These are phyloP conservation scores for Ceraceosorus guamensis DNA, from an alignment of 1,284 basidiomycete species.

Conservation along the genomic window DNA sequence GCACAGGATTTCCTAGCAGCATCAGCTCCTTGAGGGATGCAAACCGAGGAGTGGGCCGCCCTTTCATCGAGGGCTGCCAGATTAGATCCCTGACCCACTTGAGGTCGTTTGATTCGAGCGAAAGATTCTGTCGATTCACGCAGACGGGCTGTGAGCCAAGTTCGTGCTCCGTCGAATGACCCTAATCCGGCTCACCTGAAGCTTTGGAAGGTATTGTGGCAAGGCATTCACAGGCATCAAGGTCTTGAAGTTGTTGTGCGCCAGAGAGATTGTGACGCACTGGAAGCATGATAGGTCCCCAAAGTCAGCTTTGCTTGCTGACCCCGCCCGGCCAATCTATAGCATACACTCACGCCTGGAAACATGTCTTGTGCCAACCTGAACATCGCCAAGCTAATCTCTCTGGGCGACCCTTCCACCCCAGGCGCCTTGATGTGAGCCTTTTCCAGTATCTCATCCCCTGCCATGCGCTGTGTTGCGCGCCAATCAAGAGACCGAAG, in stretches of 20 bases:
- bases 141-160: too few species aligned
- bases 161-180: too few species aligned
- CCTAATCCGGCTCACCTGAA: constrained; percentile 9
- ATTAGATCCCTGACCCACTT: constrained; percentile 44
- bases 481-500: too few species aligned
- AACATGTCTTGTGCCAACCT: constrained; percentile 71
- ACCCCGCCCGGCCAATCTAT: background rate
- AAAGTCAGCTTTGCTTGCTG: background rate
- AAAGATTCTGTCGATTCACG: constrained; percentile 57
- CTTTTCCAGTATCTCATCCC: constrained; percentile 50
- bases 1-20: constrained; percentile 69
- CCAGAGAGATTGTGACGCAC: constrained; percentile 31
- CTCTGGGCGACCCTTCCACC: constrained; percentile 56
- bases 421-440: constrained; percentile 63
- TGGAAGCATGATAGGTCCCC: constrained; percentile 50
- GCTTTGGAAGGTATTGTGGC: constrained; percentile 53
- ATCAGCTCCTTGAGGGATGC: constrained; percentile 58
- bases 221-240: constrained; percentile 24
- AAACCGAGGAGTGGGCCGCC: constrained; percentile 12
- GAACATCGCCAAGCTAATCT: constrained; percentile 71
- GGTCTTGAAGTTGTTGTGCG: constrained; percentile 28
- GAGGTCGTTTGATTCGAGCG: constrained; percentile 56
- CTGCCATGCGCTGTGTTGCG: too few species aligned
- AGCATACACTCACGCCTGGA: constrained; percentile 57
- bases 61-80: constrained; percentile 18